Base-by-base conservation (phyloP, 2,329 filamentous ascomycete species). In the Fusarium succisae region DNA sequence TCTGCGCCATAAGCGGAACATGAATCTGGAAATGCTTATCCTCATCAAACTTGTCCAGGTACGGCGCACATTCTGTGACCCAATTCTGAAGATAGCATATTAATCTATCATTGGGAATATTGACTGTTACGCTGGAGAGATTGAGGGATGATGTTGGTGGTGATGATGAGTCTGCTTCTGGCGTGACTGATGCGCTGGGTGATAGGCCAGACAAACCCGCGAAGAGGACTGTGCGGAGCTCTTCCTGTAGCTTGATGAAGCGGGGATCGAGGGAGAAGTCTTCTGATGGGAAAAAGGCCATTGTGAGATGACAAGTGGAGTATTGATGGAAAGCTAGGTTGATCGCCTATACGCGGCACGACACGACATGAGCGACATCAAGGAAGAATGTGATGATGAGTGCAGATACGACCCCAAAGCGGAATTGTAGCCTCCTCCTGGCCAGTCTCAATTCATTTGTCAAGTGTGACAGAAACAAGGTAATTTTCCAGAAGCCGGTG, bases 31-130 rank as follows among this genome's bases (percentile, higher is more conserved):
- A 90, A 50, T 86, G 84, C 18, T 86, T 85, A 20, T 86, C 80
- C 35, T 83, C 82, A 66, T 90, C 88, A 58, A 89, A 89, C 78
- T 89, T 90, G 73, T 90, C 88, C 8, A 90, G 69, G 32, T 79
- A 78, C 2, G 80, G 84, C 7, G 87, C 87, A 45, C 88, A 85
- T 63, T 89, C 84, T 3, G 85, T 84, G 28, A 89, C 84, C 78
- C 87, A 90, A 50, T 88, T 85, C 47, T 86, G 84, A 41, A 87
- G 74, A 56, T 85, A 86, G 38, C 66, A 72, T 57, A 73, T 75
- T 45, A 75, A 73, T 60, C 55, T 73, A 47, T 74, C 78, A 59
- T 72, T 74, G 5, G 79, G 79, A 14, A 81, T 76, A 6, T 75
- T 72, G 45, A 81, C 77, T 6, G 73, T 76, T 20, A 79, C 76